Percentiles rank a stretch among this genome's conserved stretches.
These are phyloP conservation scores for Venturiaceae sp. DNA, from an alignment of 2,329 filamentous ascomycete genomes.

Conservation along the genomic window DNA sequence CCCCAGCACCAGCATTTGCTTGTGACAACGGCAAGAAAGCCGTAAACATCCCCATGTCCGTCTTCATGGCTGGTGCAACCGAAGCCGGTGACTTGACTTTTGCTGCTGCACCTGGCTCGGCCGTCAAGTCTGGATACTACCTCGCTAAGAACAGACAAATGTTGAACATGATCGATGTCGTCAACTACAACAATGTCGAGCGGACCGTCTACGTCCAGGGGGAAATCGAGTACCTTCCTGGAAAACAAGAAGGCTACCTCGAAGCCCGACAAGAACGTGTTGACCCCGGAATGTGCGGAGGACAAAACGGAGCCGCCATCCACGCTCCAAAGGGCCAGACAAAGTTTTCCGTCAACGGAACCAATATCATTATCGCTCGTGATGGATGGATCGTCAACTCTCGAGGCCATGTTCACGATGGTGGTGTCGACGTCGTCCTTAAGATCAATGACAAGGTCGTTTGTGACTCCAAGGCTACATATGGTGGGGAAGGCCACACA, in stretches of 20 bases:
- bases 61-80: not conserved
- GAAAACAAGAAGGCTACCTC: not conserved
- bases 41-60: not conserved
- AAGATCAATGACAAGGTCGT: not conserved
- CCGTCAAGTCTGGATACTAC: constrained; percentile 5
- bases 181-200: constrained; percentile 6
- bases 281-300: not conserved
- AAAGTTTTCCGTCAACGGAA: not conserved
- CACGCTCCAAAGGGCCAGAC: not conserved
- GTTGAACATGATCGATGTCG: constrained; percentile 1
- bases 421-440: constrained; percentile 1
- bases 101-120: not conserved
- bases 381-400: constrained; percentile 3
- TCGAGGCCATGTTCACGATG: constrained; percentile 5
- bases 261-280: not conserved
- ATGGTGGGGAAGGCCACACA: constrained; percentile 1
- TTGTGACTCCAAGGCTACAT: constrained; percentile 2
- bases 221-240: constrained; percentile 4
- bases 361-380: not conserved
- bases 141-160: not conserved
- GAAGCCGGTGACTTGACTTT: not conserved
- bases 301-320: not conserved
- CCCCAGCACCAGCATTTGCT: not conserved
- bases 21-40: not conserved
- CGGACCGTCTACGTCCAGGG: not conserved